These are phyloP conservation scores for Cubamyces lactineus DNA, from an alignment of 768 basidiomycete species.

Conservation along the genomic window DNA sequence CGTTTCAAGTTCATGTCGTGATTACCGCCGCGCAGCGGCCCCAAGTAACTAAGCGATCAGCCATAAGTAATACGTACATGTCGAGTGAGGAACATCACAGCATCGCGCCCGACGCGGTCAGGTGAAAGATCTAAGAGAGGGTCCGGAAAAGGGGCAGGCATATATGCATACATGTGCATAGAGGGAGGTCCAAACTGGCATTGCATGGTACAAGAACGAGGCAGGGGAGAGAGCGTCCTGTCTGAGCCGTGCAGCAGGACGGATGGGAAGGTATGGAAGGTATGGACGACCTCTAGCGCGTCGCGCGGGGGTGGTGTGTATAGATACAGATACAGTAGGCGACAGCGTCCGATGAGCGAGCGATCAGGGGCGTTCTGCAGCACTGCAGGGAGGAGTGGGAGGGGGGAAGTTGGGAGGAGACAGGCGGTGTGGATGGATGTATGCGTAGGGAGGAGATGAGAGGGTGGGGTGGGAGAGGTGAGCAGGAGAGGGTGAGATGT, in stretches of 20 bases:
- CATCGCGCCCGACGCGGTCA: too few relatives aligned
- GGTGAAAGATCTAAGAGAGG: too few relatives aligned
- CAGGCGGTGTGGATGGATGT: neutral
- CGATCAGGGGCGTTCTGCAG: slow-evolving; percentile 10
- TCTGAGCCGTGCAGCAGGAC: slow-evolving; percentile 12
- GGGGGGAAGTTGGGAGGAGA: neutral
- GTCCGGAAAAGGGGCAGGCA: too few relatives aligned
- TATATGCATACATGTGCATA: neutral
- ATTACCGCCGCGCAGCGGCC: too few relatives aligned
- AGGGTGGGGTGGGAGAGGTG: neutral
- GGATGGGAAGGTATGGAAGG: too few relatives aligned
- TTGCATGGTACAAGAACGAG: slow-evolving; percentile 15
- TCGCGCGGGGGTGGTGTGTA: slow-evolving; percentile 5
- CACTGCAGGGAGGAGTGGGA: neutral
- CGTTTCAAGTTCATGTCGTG: too few relatives aligned
- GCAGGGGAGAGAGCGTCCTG: neutral
- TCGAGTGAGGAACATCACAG: too few relatives aligned
- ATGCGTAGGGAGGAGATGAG: neutral
- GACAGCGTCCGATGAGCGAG: slow-evolving; percentile 18
- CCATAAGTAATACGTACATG: too few relatives aligned
- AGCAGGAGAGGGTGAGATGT: neutral
- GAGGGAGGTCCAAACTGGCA: neutral
- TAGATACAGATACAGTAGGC: slow-evolving; percentile 24
- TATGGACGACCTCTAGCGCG: slow-evolving; percentile 1
- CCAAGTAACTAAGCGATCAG: too few relatives aligned